Conservation (phyloP, 1,139 yeast genomes). For the Lodderomyces oxycetoniae region DNA sequence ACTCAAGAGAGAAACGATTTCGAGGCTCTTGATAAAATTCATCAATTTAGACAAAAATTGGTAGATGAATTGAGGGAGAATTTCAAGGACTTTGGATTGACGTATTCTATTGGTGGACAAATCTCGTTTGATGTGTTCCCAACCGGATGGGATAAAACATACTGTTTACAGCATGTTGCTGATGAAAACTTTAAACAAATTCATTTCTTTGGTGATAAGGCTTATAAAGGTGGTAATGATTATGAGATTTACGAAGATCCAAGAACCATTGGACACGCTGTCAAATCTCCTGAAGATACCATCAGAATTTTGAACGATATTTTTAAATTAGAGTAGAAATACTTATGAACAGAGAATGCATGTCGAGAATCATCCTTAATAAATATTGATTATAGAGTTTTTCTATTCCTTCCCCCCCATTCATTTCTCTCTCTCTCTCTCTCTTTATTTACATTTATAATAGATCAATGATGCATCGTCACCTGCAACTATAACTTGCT, state of each 20-base stretch:
- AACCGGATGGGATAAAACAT: constrained; percentile 99
- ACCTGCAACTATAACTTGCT: constrained; percentile 64
- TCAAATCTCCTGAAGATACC: constrained; percentile 84
- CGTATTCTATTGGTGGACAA: constrained; percentile 98
- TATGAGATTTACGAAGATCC: constrained; percentile 88
- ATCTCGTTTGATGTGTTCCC: constrained; percentile 99
- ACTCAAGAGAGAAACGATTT: constrained; percentile 89
- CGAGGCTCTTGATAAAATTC: constrained; percentile 74
- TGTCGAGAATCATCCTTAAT: no score
- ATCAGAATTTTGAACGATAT: constrained; percentile 76
- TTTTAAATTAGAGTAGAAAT: constrained; percentile 42
- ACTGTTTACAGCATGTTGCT: constrained; percentile 89
- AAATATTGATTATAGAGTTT: no score
- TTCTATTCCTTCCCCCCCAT: background rate
- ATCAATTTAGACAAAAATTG: constrained; percentile 75
- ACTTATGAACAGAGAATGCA: background rate
- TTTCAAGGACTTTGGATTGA: constrained; percentile 78
- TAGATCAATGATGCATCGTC: constrained; percentile 59
- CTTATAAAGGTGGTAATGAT: constrained; percentile 97
- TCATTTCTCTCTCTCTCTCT: background rate
- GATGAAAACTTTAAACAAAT: constrained; percentile 78
- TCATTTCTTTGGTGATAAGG: constrained; percentile 98
- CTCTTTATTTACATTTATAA: constrained; percentile 32
- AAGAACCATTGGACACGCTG: constrained; percentile 95
- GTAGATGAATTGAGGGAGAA: constrained; percentile 78